Evolutionary conservation across 2,329 filamentous ascomycete species (phyloP).

Genomic region (Chaetomiaceae sp.): DNA sequence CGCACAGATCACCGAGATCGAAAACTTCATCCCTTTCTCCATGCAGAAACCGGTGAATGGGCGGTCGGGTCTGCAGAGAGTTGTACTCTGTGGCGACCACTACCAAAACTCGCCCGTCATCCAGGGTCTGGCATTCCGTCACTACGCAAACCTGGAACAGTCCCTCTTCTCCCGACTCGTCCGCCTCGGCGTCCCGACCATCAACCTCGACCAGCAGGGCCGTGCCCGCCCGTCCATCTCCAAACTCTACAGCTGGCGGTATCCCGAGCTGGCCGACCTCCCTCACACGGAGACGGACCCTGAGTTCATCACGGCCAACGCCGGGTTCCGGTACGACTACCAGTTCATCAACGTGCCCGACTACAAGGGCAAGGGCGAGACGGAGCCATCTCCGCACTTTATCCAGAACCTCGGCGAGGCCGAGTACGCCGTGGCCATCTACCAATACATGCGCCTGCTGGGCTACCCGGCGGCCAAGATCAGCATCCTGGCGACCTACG

Average conservation of each 20-base stretch:
- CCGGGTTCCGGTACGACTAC: constrained; percentile 89
- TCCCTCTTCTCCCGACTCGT: constrained; percentile 89
- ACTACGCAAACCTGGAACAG: constrained; percentile 94
- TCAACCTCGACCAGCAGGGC: constrained; percentile 89
- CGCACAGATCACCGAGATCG: constrained; percentile 94
- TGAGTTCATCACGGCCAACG: constrained; percentile 78
- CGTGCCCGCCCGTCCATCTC: constrained; percentile 84
- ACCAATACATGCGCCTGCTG: constrained; percentile 93
- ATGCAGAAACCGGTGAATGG: constrained; percentile 76
- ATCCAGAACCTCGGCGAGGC: constrained; percentile 95
- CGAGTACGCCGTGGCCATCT: constrained; percentile 93
- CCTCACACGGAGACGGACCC: constrained; percentile 62
- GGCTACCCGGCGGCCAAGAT: constrained; percentile 84
- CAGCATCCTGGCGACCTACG: constrained; percentile 87
- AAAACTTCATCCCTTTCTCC: constrained; percentile 93
- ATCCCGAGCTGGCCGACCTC: constrained; percentile 73
- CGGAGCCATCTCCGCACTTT: constrained; percentile 87
- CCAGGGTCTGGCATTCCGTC: constrained; percentile 87
- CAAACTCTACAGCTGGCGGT: constrained; percentile 89
- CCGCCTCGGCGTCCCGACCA: constrained; percentile 83
- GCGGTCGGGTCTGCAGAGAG: constrained; percentile 71
- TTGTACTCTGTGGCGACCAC: constrained; percentile 92
- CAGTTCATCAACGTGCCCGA: constrained; percentile 95
- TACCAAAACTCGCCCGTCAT: constrained; percentile 95
- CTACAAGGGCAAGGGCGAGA: constrained; percentile 86